A percentile compares a stretch with the other conserved stretches of the same genome.
phyloP scores from a whole-genome alignment of 2,329 filamentous ascomycete species.

The Huntiella savannae region DNA sequence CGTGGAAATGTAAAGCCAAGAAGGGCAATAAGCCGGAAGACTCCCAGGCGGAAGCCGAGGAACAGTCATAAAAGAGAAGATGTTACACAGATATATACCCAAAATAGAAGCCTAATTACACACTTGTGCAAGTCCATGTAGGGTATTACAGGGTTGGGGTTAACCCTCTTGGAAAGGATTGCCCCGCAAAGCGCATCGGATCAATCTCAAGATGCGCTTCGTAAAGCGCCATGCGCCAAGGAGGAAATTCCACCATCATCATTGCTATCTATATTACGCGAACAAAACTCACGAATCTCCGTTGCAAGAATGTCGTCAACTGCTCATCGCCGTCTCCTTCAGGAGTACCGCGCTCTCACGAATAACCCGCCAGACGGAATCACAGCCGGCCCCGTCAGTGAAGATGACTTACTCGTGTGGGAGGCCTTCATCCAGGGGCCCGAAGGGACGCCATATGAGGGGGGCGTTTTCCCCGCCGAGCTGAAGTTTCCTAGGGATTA shows the following conservation, averaged over 20 bases:
- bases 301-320: constrained; percentile 36
- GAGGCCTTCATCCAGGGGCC: constrained; percentile 92
- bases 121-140: neutral
- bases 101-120: neutral
- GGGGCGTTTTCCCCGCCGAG: constrained; percentile 86
- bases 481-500: constrained; percentile 93
- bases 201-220: neutral
- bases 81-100: neutral
- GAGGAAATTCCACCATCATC: too few species aligned
- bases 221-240: too few species aligned
- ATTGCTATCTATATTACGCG: too few species aligned
- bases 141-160: neutral
- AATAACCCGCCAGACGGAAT: constrained; percentile 96
- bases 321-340: constrained; percentile 65
- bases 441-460: constrained; percentile 88
- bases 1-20: constrained; percentile 28
- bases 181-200: too few species aligned
- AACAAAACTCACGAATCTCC: too few species aligned
- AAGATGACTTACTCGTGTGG: constrained; percentile 93
- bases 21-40: constrained; percentile 22
- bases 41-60: too few species aligned
- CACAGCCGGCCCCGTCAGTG: constrained; percentile 76
- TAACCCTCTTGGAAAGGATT: too few species aligned
- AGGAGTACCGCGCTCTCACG: constrained; percentile 87
- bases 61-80: too few species aligned